Base-by-base conservation (phyloP, 1,284 basidiomycete species). In the Rhodotorula sp. region DNA sequence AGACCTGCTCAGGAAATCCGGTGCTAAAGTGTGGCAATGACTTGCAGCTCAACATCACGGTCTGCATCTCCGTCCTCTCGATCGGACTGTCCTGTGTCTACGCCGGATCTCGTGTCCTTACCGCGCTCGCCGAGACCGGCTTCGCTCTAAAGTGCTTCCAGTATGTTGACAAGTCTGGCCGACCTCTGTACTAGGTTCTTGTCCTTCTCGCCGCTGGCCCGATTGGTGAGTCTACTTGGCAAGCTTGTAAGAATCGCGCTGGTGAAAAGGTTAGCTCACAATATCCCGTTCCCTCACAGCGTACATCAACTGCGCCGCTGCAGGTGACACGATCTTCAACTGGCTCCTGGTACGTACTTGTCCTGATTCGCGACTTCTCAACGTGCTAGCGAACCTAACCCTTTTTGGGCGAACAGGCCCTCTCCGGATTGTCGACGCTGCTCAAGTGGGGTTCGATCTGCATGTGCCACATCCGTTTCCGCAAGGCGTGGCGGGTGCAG, bases 161-260 rank as follows among this genome's bases (percentile, higher is more conserved):
- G 60, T 82, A 83, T 76, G 81, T 85, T 64, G 84, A 86, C 81
- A 83, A 84, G 75, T 76, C 82, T n/a, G 84, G 84, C 47, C 82
- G 84, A 26, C 85, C 84, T 2, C 76, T 84, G 7, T 81, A 73
- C 63, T 83, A 84, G 15, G 79, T 83, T 19, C 34, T 81, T 16
- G 81, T 80, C 15, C 80, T 82, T 31, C 79, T 80, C 16, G 78
- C 79, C 74, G 60, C 63, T 23, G 70, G 62, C 19, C 62, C 70
- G 2, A 56, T 47, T 28, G 50, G 31, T 34, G 10, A 43, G 38
- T 43, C 38, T 12, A 43, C 12, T 12, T 43, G 38, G 38, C 12
- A 43, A 43, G 8, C 38, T 12, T 10, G 38, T 43, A 43, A 43
- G 52, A n/a, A 12, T 54, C 38, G 38, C 38, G 34, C 34, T 38